Base-by-base conservation (phyloP, 768 basidiomycete species). In the Candolleomyces aberdarensis region DNA sequence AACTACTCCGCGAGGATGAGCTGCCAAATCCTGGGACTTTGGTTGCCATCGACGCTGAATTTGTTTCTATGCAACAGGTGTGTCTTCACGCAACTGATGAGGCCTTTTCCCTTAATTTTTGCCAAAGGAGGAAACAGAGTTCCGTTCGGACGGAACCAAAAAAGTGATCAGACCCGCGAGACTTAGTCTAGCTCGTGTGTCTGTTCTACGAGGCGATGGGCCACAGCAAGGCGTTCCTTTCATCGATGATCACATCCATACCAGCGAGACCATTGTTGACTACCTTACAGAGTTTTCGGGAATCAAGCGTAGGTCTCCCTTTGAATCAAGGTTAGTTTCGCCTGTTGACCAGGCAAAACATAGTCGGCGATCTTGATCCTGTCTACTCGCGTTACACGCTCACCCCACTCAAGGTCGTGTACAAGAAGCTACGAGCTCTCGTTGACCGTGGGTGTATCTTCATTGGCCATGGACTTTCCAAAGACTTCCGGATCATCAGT, bases 401-500 rank as follows among this genome's bases (percentile, higher is more conserved):
- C 50, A 97, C 96, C 1, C 96, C 97, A 0, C 77, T 98, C 60
- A 99, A 99, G 69, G 83, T 96, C n/a, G 97, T 95, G 2, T 99
- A 98, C 78, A 98, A 98, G 80, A 99, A 99, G 71, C 78, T 99
- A 13, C 86, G 97, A 2, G 74, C 96, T 19, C 80, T 98, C 5
- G 95, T 98, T 19, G 97, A 99, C 71, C 82, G 89, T 22, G 95
- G 96, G 5, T 99, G 97, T 69, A 91, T 94, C 60, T 99, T 99
- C 71, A 90, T 98, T 58, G 97, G 97, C 0, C 97, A 99, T 67
- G 97, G 97, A 5, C 83, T 99, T 17, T 90, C 94, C 15, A 98
- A 98, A 70, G 97, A 99, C 72, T 98, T 98, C 77, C 85, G 96
- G 11, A 98, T 96, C 59, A 99, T 98, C 76, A 99, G 96, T 96